phyloP scores from a whole-genome alignment of 768 basidiomycete species.

The Mycena chlorophos region DNA sequence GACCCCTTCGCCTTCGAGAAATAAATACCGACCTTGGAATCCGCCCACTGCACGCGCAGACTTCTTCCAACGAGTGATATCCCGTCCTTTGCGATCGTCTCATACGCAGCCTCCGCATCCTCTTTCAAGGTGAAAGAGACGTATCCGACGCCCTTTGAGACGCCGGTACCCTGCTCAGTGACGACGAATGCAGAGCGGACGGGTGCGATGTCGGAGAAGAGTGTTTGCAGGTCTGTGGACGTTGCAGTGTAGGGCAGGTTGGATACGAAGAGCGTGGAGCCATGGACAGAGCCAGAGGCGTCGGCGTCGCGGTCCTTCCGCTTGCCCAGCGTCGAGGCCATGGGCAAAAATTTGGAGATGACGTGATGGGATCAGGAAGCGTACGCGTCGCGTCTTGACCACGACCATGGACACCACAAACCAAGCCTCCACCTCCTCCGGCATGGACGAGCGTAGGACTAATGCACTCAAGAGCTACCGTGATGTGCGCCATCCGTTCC shows the following conservation, averaged over 20 bases:
- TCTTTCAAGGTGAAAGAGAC: constrained; percentile 88
- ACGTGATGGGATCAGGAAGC: constrained; percentile 16
- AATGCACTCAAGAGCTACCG: constrained; percentile 78
- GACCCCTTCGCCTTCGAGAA: not conserved
- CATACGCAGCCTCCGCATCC: constrained; percentile 78
- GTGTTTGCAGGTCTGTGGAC: constrained; percentile 84
- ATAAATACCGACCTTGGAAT: constrained; percentile 56
- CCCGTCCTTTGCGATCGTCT: constrained; percentile 62
- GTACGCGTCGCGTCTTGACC: constrained; percentile 39
- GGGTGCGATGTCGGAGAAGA: constrained; percentile 95
- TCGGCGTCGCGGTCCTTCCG: constrained; percentile 2
- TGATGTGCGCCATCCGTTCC: constrained; percentile 47
- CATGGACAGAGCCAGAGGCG: constrained; percentile 24
- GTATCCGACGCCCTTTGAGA: constrained; percentile 95
- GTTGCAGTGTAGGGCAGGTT: constrained; percentile 91
- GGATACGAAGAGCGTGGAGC: constrained; percentile 89
- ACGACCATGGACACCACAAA: constrained; percentile 43
- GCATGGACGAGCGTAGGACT: constrained; percentile 69
- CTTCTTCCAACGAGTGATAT: constrained; percentile 67
- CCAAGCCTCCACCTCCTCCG: constrained; percentile 57
- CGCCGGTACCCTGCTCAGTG: constrained; percentile 66
- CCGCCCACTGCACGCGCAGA: constrained; percentile 79
- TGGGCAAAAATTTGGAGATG: constrained; percentile 24
- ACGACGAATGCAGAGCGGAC: constrained; percentile 94
- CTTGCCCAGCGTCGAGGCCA: constrained; percentile 30